phyloP scores from a whole-genome alignment of 2,329 filamentous ascomycete genomes.

The Cladosporium sp. region DNA sequence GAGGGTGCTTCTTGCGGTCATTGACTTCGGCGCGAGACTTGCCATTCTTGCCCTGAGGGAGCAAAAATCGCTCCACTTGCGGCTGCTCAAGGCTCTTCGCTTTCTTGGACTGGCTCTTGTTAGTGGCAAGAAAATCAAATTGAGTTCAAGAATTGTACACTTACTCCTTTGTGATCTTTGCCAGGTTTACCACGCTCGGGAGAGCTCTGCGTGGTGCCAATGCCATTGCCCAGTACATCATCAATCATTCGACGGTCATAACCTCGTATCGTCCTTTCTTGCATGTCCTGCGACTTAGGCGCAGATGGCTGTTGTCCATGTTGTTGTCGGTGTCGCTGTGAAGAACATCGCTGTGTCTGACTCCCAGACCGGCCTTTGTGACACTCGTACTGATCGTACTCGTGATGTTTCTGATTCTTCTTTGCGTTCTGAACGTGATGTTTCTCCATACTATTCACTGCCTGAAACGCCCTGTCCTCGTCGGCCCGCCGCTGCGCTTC shows the following conservation, averaged over 20 bases:
- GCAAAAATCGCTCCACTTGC: slow-evolving; percentile 32
- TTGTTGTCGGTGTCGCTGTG: slow-evolving; percentile 17
- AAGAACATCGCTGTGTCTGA: slow-evolving; percentile 30
- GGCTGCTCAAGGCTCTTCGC: slow-evolving; percentile 17
- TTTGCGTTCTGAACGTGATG: slow-evolving; percentile 36
- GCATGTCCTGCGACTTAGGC: slow-evolving; percentile 25
- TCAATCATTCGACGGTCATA: slow-evolving; percentile 27
- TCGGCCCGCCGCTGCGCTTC: slow-evolving; percentile 32
- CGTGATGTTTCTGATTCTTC: slow-evolving; percentile 32
- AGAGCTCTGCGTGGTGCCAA: neutral
- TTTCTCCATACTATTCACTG: slow-evolving; percentile 36
- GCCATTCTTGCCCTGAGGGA: slow-evolving; percentile 33
- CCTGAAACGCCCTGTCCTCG: slow-evolving; percentile 32
- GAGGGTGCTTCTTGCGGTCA: slow-evolving; percentile 48
- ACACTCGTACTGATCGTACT: slow-evolving; percentile 27
- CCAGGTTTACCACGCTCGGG: slow-evolving; percentile 22
- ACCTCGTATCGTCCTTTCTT: slow-evolving; percentile 22
- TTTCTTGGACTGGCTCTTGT: slow-evolving; percentile 27
- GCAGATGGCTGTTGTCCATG: slow-evolving; percentile 28
- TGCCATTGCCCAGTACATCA: slow-evolving; percentile 19
- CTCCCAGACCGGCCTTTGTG: slow-evolving; percentile 31
- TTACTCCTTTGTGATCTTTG: slow-evolving; percentile 30
- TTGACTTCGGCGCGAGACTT: slow-evolving; percentile 28
- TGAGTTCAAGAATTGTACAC: slow-evolving; percentile 1
- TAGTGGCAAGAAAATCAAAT: neutral